Evolutionary conservation across 1,284 basidiomycete genomes (phyloP).

Genomic region (Golubevia sp.): DNA sequence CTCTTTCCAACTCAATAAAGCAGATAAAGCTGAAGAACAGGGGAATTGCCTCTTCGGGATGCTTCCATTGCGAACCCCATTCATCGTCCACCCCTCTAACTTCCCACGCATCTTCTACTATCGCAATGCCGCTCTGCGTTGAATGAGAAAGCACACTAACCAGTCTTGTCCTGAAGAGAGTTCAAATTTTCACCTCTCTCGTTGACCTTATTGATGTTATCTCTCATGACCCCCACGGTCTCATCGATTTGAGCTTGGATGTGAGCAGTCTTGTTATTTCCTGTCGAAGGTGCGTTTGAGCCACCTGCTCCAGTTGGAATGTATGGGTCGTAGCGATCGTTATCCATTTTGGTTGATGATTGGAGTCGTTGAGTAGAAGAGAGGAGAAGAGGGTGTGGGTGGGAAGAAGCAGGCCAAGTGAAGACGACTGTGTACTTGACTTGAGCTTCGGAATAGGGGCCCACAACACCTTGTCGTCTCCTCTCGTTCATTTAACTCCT

Average conservation of each 20-base stretch:
- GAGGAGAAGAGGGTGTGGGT: not conserved
- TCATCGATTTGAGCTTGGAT: slow-evolving; percentile 59
- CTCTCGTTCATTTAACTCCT: no score
- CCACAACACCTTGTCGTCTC: no score
- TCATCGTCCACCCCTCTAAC: no score
- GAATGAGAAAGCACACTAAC: slow-evolving; percentile 65
- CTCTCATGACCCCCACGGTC: slow-evolving; percentile 82
- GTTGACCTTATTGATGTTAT: slow-evolving; percentile 94
- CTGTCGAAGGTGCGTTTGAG: slow-evolving; percentile 21
- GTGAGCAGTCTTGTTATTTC: slow-evolving; percentile 48
- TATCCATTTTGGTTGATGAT: slow-evolving; percentile 7
- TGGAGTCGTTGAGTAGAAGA: not conserved
- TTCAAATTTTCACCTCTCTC: slow-evolving; percentile 94
- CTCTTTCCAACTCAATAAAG: no score
- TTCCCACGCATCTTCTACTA: no score
- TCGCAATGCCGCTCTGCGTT: no score
- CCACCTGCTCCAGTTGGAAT: slow-evolving; percentile 47
- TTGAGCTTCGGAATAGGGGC: no score
- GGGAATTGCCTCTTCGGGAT: no score
- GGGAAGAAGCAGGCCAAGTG: no score
- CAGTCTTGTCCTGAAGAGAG: slow-evolving; percentile 95
- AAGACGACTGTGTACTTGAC: no score
- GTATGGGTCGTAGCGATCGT: slow-evolving; percentile 54
- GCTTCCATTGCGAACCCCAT: no score
- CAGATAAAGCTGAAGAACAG: no score